A percentile compares a stretch with the other conserved stretches of the same genome.
phyloP scores from a whole-genome alignment of 140 eudicot species.

The Oenanthe javanica region DNA sequence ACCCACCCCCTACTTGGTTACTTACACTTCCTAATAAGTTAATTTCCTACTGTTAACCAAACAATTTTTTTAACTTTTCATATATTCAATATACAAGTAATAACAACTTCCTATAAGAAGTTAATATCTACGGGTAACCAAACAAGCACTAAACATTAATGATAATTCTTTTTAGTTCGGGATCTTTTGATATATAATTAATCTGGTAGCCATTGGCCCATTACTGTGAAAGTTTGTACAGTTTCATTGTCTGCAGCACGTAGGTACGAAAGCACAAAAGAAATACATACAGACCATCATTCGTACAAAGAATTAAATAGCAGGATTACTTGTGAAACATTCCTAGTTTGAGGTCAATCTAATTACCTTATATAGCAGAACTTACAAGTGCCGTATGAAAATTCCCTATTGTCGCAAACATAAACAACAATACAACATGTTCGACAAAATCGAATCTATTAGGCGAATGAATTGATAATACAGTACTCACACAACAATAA shows the following conservation, averaged over 20 bases:
- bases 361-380: neutral
- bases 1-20: no score
- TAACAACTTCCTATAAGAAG: no score
- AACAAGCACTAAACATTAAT: no score
- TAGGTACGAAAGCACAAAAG: neutral
- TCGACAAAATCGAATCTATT: neutral
- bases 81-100: no score
- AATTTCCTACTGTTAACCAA: no score
- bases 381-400: neutral
- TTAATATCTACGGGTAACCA: no score
- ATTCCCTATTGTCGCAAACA: neutral
- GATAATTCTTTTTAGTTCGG: no score
- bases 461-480: neutral
- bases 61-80: no score
- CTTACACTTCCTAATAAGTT: no score
- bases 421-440: neutral
- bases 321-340: neutral
- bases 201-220: no score
- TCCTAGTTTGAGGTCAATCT: neutral
- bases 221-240: neutral
- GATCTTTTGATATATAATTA: no score
- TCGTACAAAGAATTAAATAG: neutral
- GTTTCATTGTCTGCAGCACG: neutral
- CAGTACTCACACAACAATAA: slow-evolving; percentile 5
- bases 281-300: no score